phyloP scores from a whole-genome alignment of 2,329 filamentous ascomycete species.

The Clonostachys rosea region DNA sequence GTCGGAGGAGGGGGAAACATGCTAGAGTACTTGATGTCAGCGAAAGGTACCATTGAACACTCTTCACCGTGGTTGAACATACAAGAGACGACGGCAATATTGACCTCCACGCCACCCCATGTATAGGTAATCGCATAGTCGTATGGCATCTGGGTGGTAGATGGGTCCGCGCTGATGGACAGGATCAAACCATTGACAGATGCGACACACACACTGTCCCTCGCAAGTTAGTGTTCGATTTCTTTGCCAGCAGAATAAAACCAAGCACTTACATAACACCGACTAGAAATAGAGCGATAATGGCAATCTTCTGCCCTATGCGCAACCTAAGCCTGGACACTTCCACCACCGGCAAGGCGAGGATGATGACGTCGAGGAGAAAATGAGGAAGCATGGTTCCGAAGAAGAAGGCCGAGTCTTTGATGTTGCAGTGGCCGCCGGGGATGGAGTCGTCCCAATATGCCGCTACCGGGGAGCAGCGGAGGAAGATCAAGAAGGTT shows the following conservation, averaged over 20 bases:
- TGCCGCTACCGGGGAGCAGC: background rate
- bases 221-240: no score
- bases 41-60: no score
- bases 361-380: background rate
- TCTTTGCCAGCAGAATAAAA: background rate
- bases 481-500: background rate
- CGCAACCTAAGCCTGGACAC: background rate
- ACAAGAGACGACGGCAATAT: constrained; percentile 2
- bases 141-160: background rate
- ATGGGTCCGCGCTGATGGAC: constrained; percentile 1
- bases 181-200: constrained; percentile 1
- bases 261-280: background rate
- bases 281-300: background rate
- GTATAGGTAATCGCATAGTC: constrained; percentile 1
- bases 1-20: background rate
- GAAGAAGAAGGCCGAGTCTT: background rate
- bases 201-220: constrained; percentile 1
- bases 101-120: constrained; percentile 2
- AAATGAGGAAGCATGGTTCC: background rate
- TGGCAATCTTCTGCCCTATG: background rate
- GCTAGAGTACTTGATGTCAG: background rate
- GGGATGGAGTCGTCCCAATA: background rate
- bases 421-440: background rate
- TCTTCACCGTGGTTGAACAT: background rate
- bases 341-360: background rate